These are phyloP conservation scores for Allium cepa DNA, from an alignment of 106 monocot genomes.

Conservation along the genomic window DNA sequence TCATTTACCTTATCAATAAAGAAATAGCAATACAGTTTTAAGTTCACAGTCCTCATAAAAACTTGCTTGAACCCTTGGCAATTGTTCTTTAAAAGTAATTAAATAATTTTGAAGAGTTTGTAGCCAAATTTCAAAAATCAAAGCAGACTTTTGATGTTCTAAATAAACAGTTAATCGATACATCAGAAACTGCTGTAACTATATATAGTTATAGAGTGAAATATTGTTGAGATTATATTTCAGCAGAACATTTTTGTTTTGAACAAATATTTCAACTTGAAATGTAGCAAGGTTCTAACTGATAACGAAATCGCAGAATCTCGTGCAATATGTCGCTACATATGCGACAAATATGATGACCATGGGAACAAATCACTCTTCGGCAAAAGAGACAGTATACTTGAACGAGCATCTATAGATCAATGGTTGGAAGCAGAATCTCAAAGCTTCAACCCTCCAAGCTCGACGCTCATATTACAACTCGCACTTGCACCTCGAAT, in stretches of 20 bases:
- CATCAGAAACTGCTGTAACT: not conserved
- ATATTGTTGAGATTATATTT: not conserved
- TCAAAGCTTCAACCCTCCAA: constrained; percentile 52
- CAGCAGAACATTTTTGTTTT: not conserved
- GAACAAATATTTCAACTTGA: not conserved
- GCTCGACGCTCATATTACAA: constrained; percentile 46
- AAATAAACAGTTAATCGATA: not conserved
- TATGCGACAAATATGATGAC: constrained; percentile 67
- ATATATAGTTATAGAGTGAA: not conserved
- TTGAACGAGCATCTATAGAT: constrained; percentile 48
- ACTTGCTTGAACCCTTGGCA: no score
- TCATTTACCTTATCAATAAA: no score
- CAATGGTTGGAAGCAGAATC: constrained; percentile 80
- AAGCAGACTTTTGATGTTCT: no score
- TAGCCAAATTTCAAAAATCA: no score
- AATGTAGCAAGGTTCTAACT: not conserved
- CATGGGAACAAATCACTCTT: constrained; percentile 44
- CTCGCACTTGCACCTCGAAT: constrained; percentile 49
- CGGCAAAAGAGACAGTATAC: constrained; percentile 23
- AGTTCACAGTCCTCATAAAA: not conserved
- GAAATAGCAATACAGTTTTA: no score
- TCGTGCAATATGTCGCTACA: constrained; percentile 71
- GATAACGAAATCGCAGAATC: constrained; percentile 29
- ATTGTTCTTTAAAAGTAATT: no score
- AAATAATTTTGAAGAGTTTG: no score